phyloP scores from a whole-genome alignment of 768 basidiomycete genomes.

The Tylopilus subfusipes region DNA sequence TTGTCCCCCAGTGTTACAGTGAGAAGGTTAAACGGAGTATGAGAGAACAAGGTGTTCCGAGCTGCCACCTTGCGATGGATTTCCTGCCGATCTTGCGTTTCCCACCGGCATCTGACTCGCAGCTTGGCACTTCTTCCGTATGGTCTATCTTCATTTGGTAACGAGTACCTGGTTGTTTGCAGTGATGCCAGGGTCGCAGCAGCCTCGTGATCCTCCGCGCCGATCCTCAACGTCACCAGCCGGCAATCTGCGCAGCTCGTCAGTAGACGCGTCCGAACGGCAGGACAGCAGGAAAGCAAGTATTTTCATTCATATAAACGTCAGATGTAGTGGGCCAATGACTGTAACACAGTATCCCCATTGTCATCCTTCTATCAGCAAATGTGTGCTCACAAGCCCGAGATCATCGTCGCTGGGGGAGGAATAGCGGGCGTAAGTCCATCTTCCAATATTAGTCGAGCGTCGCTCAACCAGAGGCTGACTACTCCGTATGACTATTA shows the following conservation, averaged over 20 bases:
- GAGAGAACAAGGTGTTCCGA: too few relatives aligned
- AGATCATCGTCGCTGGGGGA: constrained; percentile 29
- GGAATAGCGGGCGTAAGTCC: constrained; percentile 27
- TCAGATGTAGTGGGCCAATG: not conserved
- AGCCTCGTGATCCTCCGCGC: not conserved
- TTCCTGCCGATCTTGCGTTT: not conserved
- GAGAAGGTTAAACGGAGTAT: too few relatives aligned
- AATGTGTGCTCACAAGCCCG: constrained; percentile 17
- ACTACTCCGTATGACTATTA: not conserved
- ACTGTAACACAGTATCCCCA: not conserved
- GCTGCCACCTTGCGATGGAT: too few relatives aligned
- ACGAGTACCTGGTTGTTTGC: too few relatives aligned
- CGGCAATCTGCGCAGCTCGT: constrained; percentile 6
- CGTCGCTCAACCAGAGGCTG: not conserved
- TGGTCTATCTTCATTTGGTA: too few relatives aligned
- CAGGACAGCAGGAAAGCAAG: not conserved
- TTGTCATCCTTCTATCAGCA: not conserved
- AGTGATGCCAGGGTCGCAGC: too few relatives aligned
- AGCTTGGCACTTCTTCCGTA: not conserved
- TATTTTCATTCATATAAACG: constrained; percentile 5
- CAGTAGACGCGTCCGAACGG: constrained; percentile 21
- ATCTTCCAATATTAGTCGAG: not conserved
- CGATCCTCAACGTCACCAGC: constrained; percentile 1
- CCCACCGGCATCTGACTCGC: not conserved
- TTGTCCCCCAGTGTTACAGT: too few relatives aligned